These are phyloP conservation scores for Blepharisma japonicum DNA, from an alignment of 73 alveolate genomes.

Conservation along the genomic window DNA sequence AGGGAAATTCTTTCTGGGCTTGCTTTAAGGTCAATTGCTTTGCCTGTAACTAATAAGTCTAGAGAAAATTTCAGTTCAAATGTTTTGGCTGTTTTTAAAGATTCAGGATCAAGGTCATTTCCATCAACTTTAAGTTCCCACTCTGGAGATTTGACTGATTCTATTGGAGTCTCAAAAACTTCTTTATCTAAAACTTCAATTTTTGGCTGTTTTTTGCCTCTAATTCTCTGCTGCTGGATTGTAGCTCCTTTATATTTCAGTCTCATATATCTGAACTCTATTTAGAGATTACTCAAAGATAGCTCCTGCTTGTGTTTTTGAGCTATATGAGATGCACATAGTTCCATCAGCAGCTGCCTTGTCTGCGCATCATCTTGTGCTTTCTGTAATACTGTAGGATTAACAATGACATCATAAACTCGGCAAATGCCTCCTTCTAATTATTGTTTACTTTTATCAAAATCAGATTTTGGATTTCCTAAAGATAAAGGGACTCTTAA, in stretches of 20 bases:
- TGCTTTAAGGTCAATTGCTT: conserved; percentile 35
- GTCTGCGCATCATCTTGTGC: conserved; percentile 36
- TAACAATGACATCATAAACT: conserved; percentile 44
- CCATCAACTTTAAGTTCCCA: conserved; percentile 35
- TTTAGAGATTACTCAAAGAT: conserved; percentile 33
- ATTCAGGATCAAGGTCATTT: conserved; percentile 35
- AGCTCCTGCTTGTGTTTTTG: conserved; percentile 45
- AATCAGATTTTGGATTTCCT: conserved; percentile 48
- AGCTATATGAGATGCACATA: conserved; percentile 30
- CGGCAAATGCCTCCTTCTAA: conserved; percentile 54
- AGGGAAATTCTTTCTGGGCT: conserved; percentile 31
- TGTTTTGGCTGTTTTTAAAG: conserved; percentile 15
- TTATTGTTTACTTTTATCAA: conserved; percentile 43
- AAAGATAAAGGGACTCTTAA: conserved; percentile 58
- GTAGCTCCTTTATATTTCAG: conserved; percentile 53
- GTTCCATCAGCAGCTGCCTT: conserved; percentile 39
- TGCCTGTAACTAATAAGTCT: conserved; percentile 45
- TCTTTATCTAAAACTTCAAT: conserved; percentile 35
- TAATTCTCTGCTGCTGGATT: conserved; percentile 43
- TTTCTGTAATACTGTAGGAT: conserved; percentile 47
- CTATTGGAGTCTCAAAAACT: conserved; percentile 39
- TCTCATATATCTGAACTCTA: conserved; percentile 41
- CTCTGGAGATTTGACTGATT: conserved; percentile 29
- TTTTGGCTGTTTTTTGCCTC: conserved; percentile 62
- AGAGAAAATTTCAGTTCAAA: conserved; percentile 31